Evolutionary conservation across 345 rosid genomes (phyloP), one percentile per base, ranked within the genome.

Genomic region (Citrus trifoliata): DNA sequence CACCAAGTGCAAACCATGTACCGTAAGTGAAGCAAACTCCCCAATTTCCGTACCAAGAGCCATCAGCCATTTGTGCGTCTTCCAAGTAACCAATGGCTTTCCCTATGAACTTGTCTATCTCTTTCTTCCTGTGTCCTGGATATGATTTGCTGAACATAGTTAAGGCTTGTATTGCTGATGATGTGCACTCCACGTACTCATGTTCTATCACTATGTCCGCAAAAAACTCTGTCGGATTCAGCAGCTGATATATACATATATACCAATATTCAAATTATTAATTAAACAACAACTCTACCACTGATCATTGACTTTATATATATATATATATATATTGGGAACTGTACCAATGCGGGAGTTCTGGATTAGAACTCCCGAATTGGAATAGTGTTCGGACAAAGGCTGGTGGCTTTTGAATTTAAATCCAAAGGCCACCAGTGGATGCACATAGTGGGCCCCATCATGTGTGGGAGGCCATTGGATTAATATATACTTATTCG

Each of bases 21-120:
- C 81, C 88, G 30, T 86, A 86, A 24, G 84, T 85, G 86, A 86
- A 88, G 80, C 88, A 88, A 35, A 88, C 79, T 51, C 91, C 89
- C 91, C 91, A 88, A 28, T 77, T 77, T 42, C 91, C 89, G 10
- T 88, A 87, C 89, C 91, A 85, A n/a, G 86, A 86, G 37, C 90
- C 93, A 16, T 90, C 89, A 1, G 76, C 71, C 55, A 75, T 80
- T 78, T 87, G 93, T 63, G 77, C 69, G 59, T 73, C 32, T 80
- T 87, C 85, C 18, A 90, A 71, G 65, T 78, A 87, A 55, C 67
- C 25, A 12, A 73, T 83, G 0, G 86, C 88, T 9, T 80, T 88
- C 19, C 28, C 7, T 1, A 90, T 72, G 80, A 84, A 87, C 64
- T 59, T 75, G 2, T 87, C 87, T 14, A 88, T 87, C 61, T 89